phyloP scores from a whole-genome alignment of 1,284 basidiomycete species.

The Fomitopsis palustris region DNA sequence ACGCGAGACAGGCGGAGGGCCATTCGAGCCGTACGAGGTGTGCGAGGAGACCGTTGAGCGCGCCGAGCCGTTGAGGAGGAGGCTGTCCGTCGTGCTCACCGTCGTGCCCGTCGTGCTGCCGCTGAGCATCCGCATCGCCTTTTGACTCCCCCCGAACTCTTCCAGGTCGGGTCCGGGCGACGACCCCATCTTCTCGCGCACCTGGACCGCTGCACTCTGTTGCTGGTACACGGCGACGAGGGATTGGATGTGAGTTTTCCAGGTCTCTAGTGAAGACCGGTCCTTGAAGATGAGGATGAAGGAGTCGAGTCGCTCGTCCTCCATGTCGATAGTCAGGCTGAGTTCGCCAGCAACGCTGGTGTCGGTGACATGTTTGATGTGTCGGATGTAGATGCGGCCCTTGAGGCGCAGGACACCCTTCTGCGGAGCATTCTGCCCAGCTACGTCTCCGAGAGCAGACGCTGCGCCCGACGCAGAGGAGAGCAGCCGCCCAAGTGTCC shows the following conservation, averaged over 20 bases:
- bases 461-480: slow-evolving; percentile 45
- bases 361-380: slow-evolving; percentile 85
- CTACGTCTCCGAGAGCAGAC: slow-evolving; percentile 37
- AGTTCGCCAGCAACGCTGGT: slow-evolving; percentile 76
- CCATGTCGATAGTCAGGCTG: slow-evolving; percentile 92
- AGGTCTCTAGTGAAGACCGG: slow-evolving; percentile 81
- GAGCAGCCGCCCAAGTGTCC: slow-evolving; percentile 68
- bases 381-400: slow-evolving; percentile 91
- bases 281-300: slow-evolving; percentile 96
- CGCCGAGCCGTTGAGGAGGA: slow-evolving; percentile 57
- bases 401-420: slow-evolving; percentile 87
- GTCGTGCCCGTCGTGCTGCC: slow-evolving; percentile 59
- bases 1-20: slow-evolving; percentile 15
- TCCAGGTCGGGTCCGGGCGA: slow-evolving; percentile 65
- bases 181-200: slow-evolving; percentile 34
- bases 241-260: slow-evolving; percentile 77
- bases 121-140: slow-evolving; percentile 74
- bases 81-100: slow-evolving; percentile 65
- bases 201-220: slow-evolving; percentile 34
- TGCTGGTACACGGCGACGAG: slow-evolving; percentile 69
- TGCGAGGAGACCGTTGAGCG: slow-evolving; percentile 67
- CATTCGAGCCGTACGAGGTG: slow-evolving; percentile 57
- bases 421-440: slow-evolving; percentile 38
- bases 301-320: slow-evolving; percentile 87
- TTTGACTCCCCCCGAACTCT: slow-evolving; percentile 72